Conservation (phyloP, 208 protist genomes). For the Trypanosoma theileri region DNA sequence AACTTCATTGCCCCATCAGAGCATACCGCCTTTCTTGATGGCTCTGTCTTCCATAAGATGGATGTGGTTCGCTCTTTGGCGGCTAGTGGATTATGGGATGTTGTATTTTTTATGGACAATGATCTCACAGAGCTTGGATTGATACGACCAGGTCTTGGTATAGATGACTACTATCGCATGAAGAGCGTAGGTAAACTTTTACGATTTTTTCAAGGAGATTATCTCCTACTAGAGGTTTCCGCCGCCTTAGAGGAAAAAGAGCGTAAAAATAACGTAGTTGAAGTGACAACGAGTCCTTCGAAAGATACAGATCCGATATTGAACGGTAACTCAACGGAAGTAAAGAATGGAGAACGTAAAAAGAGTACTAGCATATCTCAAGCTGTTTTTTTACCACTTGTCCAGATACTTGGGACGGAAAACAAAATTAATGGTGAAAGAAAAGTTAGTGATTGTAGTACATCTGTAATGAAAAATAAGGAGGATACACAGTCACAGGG, state of each 20-base stretch:
- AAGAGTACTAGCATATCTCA: too few species aligned
- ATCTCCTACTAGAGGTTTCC: slow-evolving; percentile 54
- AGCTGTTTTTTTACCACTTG: too few species aligned
- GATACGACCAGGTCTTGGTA: slow-evolving; percentile 59
- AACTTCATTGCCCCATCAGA: slow-evolving; percentile 60
- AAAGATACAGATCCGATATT: too few species aligned
- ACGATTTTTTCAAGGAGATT: slow-evolving; percentile 68
- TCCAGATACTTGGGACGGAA: too few species aligned
- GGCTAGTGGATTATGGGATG: slow-evolving; percentile 69
- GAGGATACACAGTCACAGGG: not conserved
- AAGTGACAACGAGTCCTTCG: too few species aligned
- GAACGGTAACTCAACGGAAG: not conserved
- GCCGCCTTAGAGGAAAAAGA: slow-evolving; percentile 35
- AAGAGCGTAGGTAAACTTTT: slow-evolving; percentile 34
- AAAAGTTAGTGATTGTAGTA: not conserved
- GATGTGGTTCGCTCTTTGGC: slow-evolving; percentile 86
- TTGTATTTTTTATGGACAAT: slow-evolving; percentile 88
- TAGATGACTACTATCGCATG: slow-evolving; percentile 51
- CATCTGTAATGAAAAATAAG: not conserved
- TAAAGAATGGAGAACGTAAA: slow-evolving; percentile 1
- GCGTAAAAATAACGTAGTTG: slow-evolving; percentile 1
- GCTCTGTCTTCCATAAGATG: slow-evolving; percentile 73
- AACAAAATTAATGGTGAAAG: not conserved
- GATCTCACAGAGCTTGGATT: slow-evolving; percentile 80
- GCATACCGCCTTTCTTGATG: slow-evolving; percentile 75